Conservation (phyloP, 1,284 basidiomycete genomes). For the Boletellus dicymbophilus region DNA sequence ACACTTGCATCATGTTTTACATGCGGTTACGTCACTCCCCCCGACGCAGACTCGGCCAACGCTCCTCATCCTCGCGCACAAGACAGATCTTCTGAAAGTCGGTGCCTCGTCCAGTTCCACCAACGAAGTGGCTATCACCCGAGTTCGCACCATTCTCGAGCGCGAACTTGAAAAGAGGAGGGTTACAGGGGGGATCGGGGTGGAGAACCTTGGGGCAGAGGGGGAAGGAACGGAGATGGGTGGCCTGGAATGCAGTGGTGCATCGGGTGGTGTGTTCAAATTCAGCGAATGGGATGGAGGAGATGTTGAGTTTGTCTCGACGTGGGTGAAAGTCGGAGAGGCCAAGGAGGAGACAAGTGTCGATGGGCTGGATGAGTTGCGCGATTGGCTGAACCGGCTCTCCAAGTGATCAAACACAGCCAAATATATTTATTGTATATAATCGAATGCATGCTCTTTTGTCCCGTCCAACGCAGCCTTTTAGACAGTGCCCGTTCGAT, state of each 20-base stretch:
- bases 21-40: slow-evolving; percentile 69
- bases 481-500: slow-evolving; percentile 76
- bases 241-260: slow-evolving; percentile 60
- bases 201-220: slow-evolving; percentile 72
- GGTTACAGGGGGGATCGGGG: slow-evolving; percentile 58
- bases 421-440: slow-evolving; percentile 27
- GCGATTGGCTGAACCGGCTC: slow-evolving; percentile 52
- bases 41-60: slow-evolving; percentile 62
- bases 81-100: slow-evolving; percentile 67
- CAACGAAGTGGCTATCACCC: slow-evolving; percentile 59
- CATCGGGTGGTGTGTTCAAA: slow-evolving; percentile 52
- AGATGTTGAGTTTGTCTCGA: slow-evolving; percentile 64
- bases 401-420: slow-evolving; percentile 35
- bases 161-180: slow-evolving; percentile 79
- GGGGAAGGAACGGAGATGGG: slow-evolving; percentile 59
- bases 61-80: slow-evolving; percentile 72
- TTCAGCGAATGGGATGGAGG: slow-evolving; percentile 83
- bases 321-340: slow-evolving; percentile 47
- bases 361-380: slow-evolving; percentile 47
- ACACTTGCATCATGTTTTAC: slow-evolving; percentile 69
- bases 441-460: slow-evolving; percentile 1
- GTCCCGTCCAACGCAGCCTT: slow-evolving; percentile 52
- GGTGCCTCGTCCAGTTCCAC: slow-evolving; percentile 43
- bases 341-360: slow-evolving; percentile 25
- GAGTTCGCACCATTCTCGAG: slow-evolving; percentile 74